Evolutionary conservation across 148 eudicot genomes (phyloP), one percentile per base, ranked within the genome.

Genomic region (Chenopodium quinoa): DNA sequence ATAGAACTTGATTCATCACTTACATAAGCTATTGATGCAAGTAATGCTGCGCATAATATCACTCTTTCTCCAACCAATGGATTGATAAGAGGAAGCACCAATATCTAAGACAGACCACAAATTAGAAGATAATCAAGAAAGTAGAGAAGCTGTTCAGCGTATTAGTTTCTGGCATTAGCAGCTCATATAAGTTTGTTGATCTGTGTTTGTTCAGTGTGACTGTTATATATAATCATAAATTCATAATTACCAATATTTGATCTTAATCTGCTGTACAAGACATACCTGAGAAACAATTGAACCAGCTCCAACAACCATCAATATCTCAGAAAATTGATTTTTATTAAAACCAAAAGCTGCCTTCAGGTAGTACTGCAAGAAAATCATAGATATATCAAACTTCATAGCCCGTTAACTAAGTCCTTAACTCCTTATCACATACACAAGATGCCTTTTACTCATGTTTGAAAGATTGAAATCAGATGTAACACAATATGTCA

Each of bases 251-350:
- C 25, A 77, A 65, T 4, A 73, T 27, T 27, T 27, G 27, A 27
- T 25, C 46, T 19, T 71, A 20, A 11, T 62, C 29, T n/a, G 37
- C 12, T 19, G 34, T 29, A 77, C 29, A 16, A 75, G 76, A 81
- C 29, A 71, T 84, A 92, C 98, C 98, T 92, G 98, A 83, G 97
- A 91, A 73, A 92, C 84, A 78, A 94, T 94, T 73, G 97, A 92
- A 78, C 98, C 98, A 52, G 92, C 84, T 80, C 97, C 98, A 76
- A 94, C 98, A 83, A 91, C 83, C 87, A 88, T 88, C 84, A 90
- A 85, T 80, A 94, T 89, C 87, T 94, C 95, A 54, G 98, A 92
- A 79, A 92, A 89, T 75, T 92, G 98, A 75, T 92, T 89, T 85
- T 94, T 94, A 89, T 90, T 79, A 79, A 92, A 94, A 67, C 97